phyloP scores from a whole-genome alignment of 2,329 filamentous ascomycete species.

The Diplodia intermedia region DNA sequence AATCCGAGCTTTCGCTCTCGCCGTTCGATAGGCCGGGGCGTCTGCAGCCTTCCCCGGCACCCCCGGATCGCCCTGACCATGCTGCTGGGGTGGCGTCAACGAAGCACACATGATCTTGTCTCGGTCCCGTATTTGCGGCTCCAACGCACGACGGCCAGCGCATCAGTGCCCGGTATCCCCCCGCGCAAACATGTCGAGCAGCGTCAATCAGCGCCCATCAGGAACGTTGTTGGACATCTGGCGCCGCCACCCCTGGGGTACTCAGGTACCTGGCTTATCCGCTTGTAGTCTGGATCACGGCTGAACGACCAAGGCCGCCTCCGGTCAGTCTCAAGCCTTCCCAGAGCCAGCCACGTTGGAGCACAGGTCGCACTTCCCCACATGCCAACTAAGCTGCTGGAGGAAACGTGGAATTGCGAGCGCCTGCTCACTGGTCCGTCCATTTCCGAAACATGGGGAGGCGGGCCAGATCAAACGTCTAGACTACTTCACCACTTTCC shows the following conservation, averaged over 20 bases:
- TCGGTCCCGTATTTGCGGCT: conserved; percentile 27
- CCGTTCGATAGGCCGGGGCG: background rate
- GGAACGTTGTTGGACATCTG: background rate
- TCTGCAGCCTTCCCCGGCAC: background rate
- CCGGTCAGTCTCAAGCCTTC: conserved; percentile 8
- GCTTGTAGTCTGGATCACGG: background rate
- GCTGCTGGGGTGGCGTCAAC: conserved; percentile 22
- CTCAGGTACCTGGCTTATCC: conserved; percentile 24
- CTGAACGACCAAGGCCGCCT: background rate
- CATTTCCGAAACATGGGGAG: background rate
- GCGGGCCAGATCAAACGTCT: conserved; percentile 19
- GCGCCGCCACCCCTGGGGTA: conserved; percentile 4
- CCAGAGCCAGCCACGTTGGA: conserved; percentile 21
- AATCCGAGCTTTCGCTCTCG: background rate
- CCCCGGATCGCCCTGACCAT: background rate
- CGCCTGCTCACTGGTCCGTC: conserved; percentile 7
- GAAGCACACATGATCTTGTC: conserved; percentile 24
- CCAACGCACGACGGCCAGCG: conserved; percentile 27
- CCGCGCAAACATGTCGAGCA: conserved; percentile 24
- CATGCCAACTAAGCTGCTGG: conserved; percentile 25
- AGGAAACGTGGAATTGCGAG: background rate
- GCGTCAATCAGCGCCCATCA: conserved; percentile 1
- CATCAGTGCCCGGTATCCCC: conserved; percentile 21
- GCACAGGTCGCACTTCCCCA: conserved; percentile 16
- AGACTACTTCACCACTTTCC: background rate